Base-by-base conservation (phyloP, 495 filamentous ascomycete genomes). In the Thermochaetoides thermophila region DNA sequence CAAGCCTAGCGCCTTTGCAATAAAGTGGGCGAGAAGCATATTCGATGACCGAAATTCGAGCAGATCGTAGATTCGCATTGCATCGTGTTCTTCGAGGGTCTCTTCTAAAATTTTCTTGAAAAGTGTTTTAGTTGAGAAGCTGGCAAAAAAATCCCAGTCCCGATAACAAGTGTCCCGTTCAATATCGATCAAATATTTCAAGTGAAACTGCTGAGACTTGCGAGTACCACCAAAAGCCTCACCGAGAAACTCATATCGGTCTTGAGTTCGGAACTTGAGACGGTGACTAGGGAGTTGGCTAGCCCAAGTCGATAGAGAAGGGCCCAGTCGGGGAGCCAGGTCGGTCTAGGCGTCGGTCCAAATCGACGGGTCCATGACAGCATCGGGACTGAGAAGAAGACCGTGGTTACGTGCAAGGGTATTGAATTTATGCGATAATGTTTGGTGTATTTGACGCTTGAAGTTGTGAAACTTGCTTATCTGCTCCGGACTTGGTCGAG, bases 21-120 rank as follows among this genome's bases (percentile, higher is more conserved):
- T 27, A 17, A 45, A 33, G 17, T 60, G 47, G 3, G 46, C 56
- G n/a, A 63, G 29, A 1, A 38, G 32, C 18, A 53, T 51, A 2
- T 41, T 43, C 0, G 52, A 50, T 9, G 52, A 40, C 2, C 54
- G 59, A 19, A 51, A 55, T 32, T 61, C 59, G 9, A 59, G 29
- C 2, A 45, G 9, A 24, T 53, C 50, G 29, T 55, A 60, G 0
- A 58, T 40, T 19, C 54, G 50, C 19, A 50, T 58, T 22, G 39
- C 39, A 2, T 43, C 7, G 15, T 7, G 1, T 23, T 31, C 2
- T 31, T 5, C 20, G 36, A 8, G 31, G 55, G 48, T 10, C n/a
- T 10, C 5, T 23, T 17, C 11, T 56, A 42, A 4, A 43, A 31
- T 11, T 31, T 14, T 6, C 30, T n/a, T n/a, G n/a, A 6, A 24